Evolutionary conservation across 2,329 filamentous ascomycete genomes (phyloP).

Genomic region (Verticillium tricorpus): DNA sequence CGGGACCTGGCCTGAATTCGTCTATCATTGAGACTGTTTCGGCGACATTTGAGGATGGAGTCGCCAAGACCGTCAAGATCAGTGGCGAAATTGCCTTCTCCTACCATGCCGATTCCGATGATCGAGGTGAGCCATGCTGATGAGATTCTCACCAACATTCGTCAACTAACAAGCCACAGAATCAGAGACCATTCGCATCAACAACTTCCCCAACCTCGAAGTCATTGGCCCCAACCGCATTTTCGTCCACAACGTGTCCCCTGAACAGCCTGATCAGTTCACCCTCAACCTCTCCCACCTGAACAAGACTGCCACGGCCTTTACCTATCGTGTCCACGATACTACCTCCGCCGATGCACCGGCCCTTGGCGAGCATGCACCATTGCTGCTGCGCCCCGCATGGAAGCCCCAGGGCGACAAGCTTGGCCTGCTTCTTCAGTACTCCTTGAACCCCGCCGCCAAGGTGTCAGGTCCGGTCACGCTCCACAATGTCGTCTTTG

Average conservation of each 20-base stretch:
- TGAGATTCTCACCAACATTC: not conserved
- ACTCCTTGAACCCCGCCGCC: slow-evolving; percentile 72
- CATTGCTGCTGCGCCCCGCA: slow-evolving; percentile 66
- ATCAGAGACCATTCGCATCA: slow-evolving; percentile 69
- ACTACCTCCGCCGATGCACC: slow-evolving; percentile 47
- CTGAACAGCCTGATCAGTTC: slow-evolving; percentile 73
- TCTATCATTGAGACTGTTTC: slow-evolving; percentile 92
- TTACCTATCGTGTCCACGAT: slow-evolving; percentile 86
- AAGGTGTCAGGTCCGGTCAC: slow-evolving; percentile 35
- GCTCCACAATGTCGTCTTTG: slow-evolving; percentile 69
- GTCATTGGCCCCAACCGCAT: slow-evolving; percentile 91
- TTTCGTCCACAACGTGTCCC: slow-evolving; percentile 68
- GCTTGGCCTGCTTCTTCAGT: slow-evolving; percentile 80
- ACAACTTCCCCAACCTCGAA: slow-evolving; percentile 84
- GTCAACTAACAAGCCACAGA: slow-evolving; percentile 25
- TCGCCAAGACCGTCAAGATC: slow-evolving; percentile 66
- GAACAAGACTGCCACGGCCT: slow-evolving; percentile 71
- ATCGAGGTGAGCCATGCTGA: slow-evolving; percentile 20
- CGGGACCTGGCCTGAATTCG: slow-evolving; percentile 73
- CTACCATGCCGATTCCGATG: slow-evolving; percentile 52
- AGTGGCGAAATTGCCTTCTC: slow-evolving; percentile 86
- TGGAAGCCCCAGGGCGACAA: slow-evolving; percentile 86
- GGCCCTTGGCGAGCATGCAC: slow-evolving; percentile 53
- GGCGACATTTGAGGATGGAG: slow-evolving; percentile 74
- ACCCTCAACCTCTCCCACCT: slow-evolving; percentile 69